Percentiles rank a stretch among this genome's conserved stretches.
phyloP scores from a whole-genome alignment of 352 stramenopile species.

The Globisporangium paddicum region DNA sequence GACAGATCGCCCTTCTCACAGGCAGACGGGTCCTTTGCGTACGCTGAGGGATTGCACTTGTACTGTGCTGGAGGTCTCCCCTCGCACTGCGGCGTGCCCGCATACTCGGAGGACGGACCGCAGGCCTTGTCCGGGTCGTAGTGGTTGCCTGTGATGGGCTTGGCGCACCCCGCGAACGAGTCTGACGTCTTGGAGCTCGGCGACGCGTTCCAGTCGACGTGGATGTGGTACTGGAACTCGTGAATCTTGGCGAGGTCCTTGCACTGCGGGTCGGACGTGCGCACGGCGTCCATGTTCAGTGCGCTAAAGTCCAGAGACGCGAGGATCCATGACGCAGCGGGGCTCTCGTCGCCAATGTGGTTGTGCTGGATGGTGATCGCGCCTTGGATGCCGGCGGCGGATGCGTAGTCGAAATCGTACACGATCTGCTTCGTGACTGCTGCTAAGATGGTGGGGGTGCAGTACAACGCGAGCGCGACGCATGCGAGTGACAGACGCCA shows the following conservation, averaged over 20 bases:
- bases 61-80: conserved; percentile 17
- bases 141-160: conserved; percentile 30
- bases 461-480: not conserved
- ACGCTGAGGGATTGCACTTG: conserved; percentile 27
- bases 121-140: conserved; percentile 39
- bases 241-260: not conserved
- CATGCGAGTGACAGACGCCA: not conserved
- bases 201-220: conserved; percentile 30
- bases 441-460: not conserved
- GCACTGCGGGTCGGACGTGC: conserved; percentile 14
- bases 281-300: conserved; percentile 6
- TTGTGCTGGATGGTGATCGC: conserved; percentile 11
- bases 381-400: conserved; percentile 12
- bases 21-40: conserved; percentile 18
- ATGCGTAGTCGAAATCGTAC: conserved; percentile 13
- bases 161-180: conserved; percentile 25
- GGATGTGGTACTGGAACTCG: conserved; percentile 36
- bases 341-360: not conserved
- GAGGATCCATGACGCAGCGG: conserved; percentile 5
- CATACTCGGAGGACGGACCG: conserved; percentile 36
- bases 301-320: conserved; percentile 14
- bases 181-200: conserved; percentile 17
- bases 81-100: conserved; percentile 10
- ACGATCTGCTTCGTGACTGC: conserved; percentile 9
- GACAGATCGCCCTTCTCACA: conserved; percentile 48